Evolutionary conservation across 805 yeast genomes (phyloP).

Genomic region (Kodamaea kaohsiungensis): DNA sequence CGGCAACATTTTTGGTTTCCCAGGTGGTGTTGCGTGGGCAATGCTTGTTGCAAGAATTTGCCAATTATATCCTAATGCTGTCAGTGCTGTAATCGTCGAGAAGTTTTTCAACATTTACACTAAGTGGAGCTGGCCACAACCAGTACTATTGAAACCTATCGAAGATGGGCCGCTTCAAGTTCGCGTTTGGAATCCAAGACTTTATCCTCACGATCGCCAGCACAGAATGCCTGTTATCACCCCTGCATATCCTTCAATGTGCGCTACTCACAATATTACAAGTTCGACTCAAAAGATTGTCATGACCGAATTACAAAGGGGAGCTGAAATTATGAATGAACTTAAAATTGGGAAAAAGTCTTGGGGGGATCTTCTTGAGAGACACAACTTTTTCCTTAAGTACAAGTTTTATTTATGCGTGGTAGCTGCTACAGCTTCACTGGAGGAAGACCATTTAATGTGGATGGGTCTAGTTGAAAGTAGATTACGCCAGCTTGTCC

Average conservation of each 20-base stretch:
- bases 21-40: slow-evolving; percentile 99
- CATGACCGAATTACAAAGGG: slow-evolving; percentile 76
- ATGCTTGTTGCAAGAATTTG: slow-evolving; percentile 98
- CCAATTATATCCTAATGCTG: slow-evolving; percentile 95
- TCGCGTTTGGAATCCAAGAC: slow-evolving; percentile 93
- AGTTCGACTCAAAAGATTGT: slow-evolving; percentile 84
- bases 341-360: slow-evolving; percentile 60
- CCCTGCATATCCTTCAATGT: slow-evolving; percentile 98
- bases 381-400: slow-evolving; percentile 77
- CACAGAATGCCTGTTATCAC: slow-evolving; percentile 98
- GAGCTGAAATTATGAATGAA: slow-evolving; percentile 66
- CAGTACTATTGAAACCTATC: slow-evolving; percentile 86
- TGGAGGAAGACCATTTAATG: slow-evolving; percentile 78
- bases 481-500: slow-evolving; percentile 76
- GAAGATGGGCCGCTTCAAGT: slow-evolving; percentile 98
- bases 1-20: slow-evolving; percentile 94
- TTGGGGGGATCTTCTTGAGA: slow-evolving; percentile 77
- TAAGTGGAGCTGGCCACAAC: slow-evolving; percentile 99
- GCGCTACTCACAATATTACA: slow-evolving; percentile 96
- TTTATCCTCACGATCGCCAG: slow-evolving; percentile 84
- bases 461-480: slow-evolving; percentile 96
- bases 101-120: slow-evolving; percentile 84
- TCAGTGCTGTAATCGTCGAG: slow-evolving; percentile 85
- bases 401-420: slow-evolving; percentile 87
- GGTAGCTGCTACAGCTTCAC: slow-evolving; percentile 71